phyloP scores from a whole-genome alignment of 768 basidiomycete species.

The Mycena capillaripes region DNA sequence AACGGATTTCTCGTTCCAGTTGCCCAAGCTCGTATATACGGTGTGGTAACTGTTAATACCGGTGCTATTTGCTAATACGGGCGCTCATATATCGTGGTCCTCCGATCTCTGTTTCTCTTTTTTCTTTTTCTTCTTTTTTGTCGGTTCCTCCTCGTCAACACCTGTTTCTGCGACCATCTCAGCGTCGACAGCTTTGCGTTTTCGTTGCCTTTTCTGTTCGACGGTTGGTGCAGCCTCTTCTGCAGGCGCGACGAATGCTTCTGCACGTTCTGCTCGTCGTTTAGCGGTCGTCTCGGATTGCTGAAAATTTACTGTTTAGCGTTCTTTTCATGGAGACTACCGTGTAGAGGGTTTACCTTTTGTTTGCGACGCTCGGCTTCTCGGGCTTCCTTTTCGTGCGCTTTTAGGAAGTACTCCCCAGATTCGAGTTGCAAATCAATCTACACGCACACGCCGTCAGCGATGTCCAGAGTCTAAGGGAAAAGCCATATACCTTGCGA shows the following conservation, averaged over 20 bases:
- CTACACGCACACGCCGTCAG: constrained; percentile 48
- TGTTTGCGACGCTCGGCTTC: constrained; percentile 81
- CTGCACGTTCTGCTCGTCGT: constrained; percentile 84
- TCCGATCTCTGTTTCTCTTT: constrained; percentile 41
- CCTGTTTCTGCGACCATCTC: constrained; percentile 56
- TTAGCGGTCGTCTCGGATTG: constrained; percentile 84
- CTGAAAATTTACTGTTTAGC: constrained; percentile 52
- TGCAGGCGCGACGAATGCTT: constrained; percentile 90
- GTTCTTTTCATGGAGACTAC: background rate
- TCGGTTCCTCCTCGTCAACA: constrained; percentile 41
- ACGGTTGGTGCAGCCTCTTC: constrained; percentile 82
- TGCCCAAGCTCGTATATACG: too few species aligned
- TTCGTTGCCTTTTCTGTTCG: constrained; percentile 80
- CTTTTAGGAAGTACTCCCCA: constrained; percentile 98
- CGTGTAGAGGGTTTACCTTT: constrained; percentile 66
- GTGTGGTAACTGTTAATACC: too few species aligned
- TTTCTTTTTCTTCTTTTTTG: constrained; percentile 37
- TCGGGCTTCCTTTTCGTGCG: constrained; percentile 84
- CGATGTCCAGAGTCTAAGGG: background rate
- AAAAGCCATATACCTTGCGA: constrained; percentile 77
- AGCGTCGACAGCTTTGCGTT: constrained; percentile 54
- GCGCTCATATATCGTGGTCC: too few species aligned
- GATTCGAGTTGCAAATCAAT: constrained; percentile 95
- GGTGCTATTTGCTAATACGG: too few species aligned
- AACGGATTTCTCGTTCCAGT: too few species aligned